phyloP scores from a whole-genome alignment of 805 yeast species.

The Candida insectorum region DNA sequence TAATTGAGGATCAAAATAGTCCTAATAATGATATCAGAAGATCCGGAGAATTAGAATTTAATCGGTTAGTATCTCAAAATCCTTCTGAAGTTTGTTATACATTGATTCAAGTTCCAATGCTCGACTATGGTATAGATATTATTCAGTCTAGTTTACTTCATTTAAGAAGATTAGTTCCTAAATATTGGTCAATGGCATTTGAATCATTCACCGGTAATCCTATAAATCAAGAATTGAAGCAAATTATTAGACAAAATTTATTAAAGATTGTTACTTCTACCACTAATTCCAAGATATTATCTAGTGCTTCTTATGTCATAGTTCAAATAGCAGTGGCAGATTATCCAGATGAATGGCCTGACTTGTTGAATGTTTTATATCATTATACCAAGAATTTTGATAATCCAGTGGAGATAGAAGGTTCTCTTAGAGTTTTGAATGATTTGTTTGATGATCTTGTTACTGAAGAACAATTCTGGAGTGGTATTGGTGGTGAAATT shows the following conservation, averaged over 20 bases:
- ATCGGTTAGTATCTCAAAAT: constrained; percentile 37
- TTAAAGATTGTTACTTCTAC: constrained; percentile 43
- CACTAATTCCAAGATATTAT: constrained; percentile 57
- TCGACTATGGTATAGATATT: constrained; percentile 23
- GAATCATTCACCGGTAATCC: constrained; percentile 70
- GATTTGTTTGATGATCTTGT: constrained; percentile 86
- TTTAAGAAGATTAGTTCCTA: constrained; percentile 63
- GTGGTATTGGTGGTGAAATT: constrained; percentile 59
- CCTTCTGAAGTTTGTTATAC: constrained; percentile 46
- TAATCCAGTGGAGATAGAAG: constrained; percentile 38
- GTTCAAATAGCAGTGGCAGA: constrained; percentile 86
- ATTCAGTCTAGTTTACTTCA: constrained; percentile 67
- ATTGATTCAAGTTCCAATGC: constrained; percentile 41
- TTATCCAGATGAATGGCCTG: constrained; percentile 96
- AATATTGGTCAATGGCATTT: constrained; percentile 83
- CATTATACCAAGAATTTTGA: constrained; percentile 28
- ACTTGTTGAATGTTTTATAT: constrained; percentile 50
- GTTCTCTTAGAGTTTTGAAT: constrained; percentile 57
- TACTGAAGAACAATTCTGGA: constrained; percentile 83
- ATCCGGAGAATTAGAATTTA: constrained; percentile 50
- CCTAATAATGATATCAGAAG: constrained; percentile 53
- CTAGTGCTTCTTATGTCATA: constrained; percentile 67
- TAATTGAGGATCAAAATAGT: constrained; percentile 25
- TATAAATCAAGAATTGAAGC: constrained; percentile 51
- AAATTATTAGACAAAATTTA: constrained; percentile 46